phyloP scores from a whole-genome alignment of 306 rosid species.

The Inga laurina region DNA sequence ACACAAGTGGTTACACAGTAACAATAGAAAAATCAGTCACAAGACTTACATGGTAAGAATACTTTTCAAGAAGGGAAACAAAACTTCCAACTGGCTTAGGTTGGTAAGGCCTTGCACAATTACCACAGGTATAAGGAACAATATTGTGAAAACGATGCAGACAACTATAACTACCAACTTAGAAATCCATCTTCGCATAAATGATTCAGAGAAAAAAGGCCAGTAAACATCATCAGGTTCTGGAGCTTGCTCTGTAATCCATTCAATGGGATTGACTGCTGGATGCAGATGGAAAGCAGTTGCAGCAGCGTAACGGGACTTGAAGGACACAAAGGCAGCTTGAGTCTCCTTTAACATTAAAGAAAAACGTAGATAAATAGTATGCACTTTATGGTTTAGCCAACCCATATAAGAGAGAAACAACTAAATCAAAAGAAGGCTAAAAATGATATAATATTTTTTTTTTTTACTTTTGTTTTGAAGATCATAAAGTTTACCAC shows the following conservation, averaged over 20 bases:
- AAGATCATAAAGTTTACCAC: slow-evolving; percentile 44
- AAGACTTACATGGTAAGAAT: slow-evolving; percentile 77
- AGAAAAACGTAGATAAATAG: slow-evolving; percentile 32
- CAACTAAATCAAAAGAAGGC: slow-evolving; percentile 19
- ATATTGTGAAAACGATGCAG: slow-evolving; percentile 55
- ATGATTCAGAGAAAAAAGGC: slow-evolving; percentile 91
- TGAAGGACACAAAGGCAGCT: slow-evolving; percentile 93
- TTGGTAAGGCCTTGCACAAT: slow-evolving; percentile 82
- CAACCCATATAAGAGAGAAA: slow-evolving; percentile 9
- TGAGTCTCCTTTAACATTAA: slow-evolving; percentile 65
- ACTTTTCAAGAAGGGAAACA: slow-evolving; percentile 83
- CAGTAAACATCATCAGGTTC: slow-evolving; percentile 90
- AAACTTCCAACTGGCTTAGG: slow-evolving; percentile 72
- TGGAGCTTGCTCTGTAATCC: slow-evolving; percentile 91
- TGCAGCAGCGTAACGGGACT: slow-evolving; percentile 78
- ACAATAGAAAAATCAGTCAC: slow-evolving; percentile 20
- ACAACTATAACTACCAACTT: slow-evolving; percentile 71
- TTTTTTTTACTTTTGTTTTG: not conserved
- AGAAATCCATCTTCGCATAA: slow-evolving; percentile 84
- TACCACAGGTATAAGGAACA: slow-evolving; percentile 84
- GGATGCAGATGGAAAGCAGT: slow-evolving; percentile 73
- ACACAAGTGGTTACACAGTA: not conserved
- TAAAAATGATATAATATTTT: not conserved
- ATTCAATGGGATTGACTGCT: slow-evolving; percentile 78
- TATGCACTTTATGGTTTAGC: slow-evolving; percentile 23